Base-by-base conservation (phyloP, 352 stramenopile genomes). In the Pythium brachiatum region DNA sequence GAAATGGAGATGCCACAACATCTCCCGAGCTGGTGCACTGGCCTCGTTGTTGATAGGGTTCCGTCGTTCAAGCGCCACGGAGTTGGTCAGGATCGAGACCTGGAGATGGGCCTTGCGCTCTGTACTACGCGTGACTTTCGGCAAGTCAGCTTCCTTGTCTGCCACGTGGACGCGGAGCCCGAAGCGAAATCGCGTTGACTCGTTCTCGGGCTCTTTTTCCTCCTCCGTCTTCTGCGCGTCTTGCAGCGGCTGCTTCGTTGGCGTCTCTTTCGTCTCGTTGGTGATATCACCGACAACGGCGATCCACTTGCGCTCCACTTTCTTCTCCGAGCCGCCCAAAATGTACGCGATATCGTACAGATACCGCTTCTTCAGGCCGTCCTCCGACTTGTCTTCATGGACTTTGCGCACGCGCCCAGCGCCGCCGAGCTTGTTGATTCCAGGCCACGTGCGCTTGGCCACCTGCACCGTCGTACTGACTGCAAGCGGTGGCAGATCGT, bases 391-490 rank as follows among this genome's bases (percentile, higher is more conserved):
- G 41, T 74, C 62, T 50, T 86, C 70, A 59, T 87, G 79, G 39
- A 86, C 75, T 67, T 79, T 82, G 11, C 74, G 75, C 34, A 94
- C 75, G 31, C 86, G 81, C 31, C 81, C 86, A 9, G 82, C 78
- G 16, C 86, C 86, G 13, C 86, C 86, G 6, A 92, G 75, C 58
- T 93, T 95, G 64, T 95, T 95, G 69, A 95, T 95, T 2, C 86
- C 86, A 31, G 86, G 82, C 86, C 86, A 95, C 13, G 83, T 95
- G 11, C 86, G 82, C 62, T 90, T 92, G 0, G 78, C 83, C 2
- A 95, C 86, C 15, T 75, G 83, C 7, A 93, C 83, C 21, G 82
- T 90, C 0, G 74, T 81, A 1, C 82, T 80, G 9, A 89, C 69
- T 0, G 64, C 72, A 2, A 92, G 66, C 7, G 81, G 56, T 23